phyloP scores from a whole-genome alignment of 164 flowering plant species.

The Magnolia sinica region DNA sequence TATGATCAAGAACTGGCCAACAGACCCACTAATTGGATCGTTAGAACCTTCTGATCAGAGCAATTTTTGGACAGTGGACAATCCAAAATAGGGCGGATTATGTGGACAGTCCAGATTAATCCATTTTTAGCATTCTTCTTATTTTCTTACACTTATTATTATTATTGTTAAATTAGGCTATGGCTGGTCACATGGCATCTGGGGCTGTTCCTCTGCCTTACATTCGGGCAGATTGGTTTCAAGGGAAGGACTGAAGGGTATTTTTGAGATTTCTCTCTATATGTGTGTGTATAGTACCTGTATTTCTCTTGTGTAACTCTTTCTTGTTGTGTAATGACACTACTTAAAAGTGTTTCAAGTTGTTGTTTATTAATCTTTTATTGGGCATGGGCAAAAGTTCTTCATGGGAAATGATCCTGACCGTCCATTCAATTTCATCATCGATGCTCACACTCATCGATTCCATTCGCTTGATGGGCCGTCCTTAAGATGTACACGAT shows the following conservation, averaged over 20 bases:
- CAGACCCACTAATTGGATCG: no score
- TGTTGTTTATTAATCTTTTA: no score
- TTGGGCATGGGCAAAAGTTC: no score
- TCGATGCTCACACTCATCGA: no score
- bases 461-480: no score
- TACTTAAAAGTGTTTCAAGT: not conserved
- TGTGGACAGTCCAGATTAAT: not conserved
- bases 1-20: no score
- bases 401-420: no score
- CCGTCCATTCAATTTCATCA: no score
- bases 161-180: constrained; percentile 45
- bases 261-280: not conserved
- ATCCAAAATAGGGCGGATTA: not conserved
- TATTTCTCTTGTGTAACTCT: not conserved
- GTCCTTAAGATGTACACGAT: no score
- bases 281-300: not conserved
- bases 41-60: no score
- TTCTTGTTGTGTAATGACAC: not conserved
- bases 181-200: constrained; percentile 87
- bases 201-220: constrained; percentile 77
- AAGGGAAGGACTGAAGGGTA: constrained; percentile 64
- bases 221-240: constrained; percentile 96
- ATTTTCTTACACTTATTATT: not conserved
- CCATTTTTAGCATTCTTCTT: not conserved
- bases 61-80: not conserved